Evolutionary conservation across 148 eudicot species (phyloP).

Genomic region (Nyssa sinensis): DNA sequence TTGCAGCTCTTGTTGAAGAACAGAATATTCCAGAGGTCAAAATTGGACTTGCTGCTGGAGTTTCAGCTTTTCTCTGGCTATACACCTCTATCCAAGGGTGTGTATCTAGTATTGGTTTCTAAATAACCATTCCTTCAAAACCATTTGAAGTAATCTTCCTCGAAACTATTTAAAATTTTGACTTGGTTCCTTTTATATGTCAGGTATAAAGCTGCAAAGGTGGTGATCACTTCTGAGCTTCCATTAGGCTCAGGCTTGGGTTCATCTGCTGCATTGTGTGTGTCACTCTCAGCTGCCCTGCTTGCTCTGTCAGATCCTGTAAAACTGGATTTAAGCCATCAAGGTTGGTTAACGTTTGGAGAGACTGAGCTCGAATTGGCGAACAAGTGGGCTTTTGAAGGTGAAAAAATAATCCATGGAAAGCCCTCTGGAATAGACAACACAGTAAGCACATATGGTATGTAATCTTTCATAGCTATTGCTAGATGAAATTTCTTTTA

Average conservation of each 20-base stretch:
- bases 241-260: constrained; percentile 94
- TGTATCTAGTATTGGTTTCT: constrained; percentile 11
- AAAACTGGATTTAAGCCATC: constrained; percentile 46
- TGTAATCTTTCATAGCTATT: constrained; percentile 13
- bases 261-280: constrained; percentile 94
- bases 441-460: constrained; percentile 96
- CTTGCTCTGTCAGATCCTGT: constrained; percentile 63
- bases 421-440: constrained; percentile 98
- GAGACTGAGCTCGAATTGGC: constrained; percentile 70
- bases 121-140: background rate
- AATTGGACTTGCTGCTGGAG: constrained; percentile 65
- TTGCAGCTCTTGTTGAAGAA: constrained; percentile 64
- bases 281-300: constrained; percentile 75
- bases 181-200: constrained; percentile 20
- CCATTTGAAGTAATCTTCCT: too few relatives aligned
- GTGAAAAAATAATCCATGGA: constrained; percentile 95
- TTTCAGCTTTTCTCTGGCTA: constrained; percentile 86
- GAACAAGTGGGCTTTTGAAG: constrained; percentile 96
- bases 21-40: constrained; percentile 78
- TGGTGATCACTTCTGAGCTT: constrained; percentile 73
- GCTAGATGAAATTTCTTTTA: background rate
- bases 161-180: constrained; percentile 1
- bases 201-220: constrained; percentile 79
- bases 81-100: constrained; percentile 80
- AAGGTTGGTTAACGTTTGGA: constrained; percentile 62